phyloP scores from a whole-genome alignment of 768 basidiomycete genomes.

The Crucibulum laeve region DNA sequence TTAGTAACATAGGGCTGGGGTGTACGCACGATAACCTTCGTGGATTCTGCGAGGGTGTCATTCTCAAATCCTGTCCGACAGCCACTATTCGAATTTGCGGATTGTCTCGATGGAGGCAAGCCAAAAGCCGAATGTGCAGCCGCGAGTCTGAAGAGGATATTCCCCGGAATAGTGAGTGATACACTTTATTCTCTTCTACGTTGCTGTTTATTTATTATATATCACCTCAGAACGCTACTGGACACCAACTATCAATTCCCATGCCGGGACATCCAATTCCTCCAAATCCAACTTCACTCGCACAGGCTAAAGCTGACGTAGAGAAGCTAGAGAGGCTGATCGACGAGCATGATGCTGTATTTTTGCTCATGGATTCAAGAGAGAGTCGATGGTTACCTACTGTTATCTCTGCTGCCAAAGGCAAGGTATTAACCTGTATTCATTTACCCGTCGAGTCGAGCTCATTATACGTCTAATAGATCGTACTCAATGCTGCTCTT shows the following conservation, averaged over 20 bases:
- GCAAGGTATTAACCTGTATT: constrained; percentile 53
- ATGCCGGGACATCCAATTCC: constrained; percentile 98
- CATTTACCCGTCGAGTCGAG: neutral
- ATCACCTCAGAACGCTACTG: constrained; percentile 68
- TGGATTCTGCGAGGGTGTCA: constrained; percentile 88
- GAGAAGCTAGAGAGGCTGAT: constrained; percentile 71
- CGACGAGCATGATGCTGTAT: constrained; percentile 84
- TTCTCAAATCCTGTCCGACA: constrained; percentile 98
- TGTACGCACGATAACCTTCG: constrained; percentile 86
- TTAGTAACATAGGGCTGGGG: constrained; percentile 77
- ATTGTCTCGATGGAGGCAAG: constrained; percentile 89
- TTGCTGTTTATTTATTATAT: neutral
- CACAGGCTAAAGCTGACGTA: constrained; percentile 65
- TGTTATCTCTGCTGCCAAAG: constrained; percentile 76
- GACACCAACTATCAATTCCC: constrained; percentile 77
- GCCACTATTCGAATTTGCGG: constrained; percentile 92
- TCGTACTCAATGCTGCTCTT: constrained; percentile 90
- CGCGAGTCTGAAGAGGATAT: constrained; percentile 78
- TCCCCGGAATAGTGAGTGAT: constrained; percentile 81
- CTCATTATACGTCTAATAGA: constrained; percentile 33
- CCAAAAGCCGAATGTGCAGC: constrained; percentile 93
- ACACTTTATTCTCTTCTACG: neutral
- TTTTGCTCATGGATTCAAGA: constrained; percentile 96
- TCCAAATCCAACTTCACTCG: constrained; percentile 37
- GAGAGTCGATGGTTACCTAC: constrained; percentile 97